Evolutionary conservation across 1,284 basidiomycete species (phyloP), one percentile per base, ranked within the genome.

Genomic region (Microbotryum silenes-acaulis): DNA sequence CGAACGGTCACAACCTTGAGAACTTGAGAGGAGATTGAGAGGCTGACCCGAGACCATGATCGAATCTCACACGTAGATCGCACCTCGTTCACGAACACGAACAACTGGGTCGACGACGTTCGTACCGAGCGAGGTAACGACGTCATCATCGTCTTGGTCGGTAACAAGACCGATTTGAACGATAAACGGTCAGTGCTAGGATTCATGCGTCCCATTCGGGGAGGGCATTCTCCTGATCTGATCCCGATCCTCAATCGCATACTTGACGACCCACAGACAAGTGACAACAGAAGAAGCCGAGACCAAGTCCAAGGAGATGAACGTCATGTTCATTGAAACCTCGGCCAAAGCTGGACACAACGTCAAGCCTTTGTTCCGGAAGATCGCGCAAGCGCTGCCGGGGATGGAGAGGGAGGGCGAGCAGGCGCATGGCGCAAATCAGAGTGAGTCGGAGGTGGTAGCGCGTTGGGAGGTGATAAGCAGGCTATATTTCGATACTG

Each of bases 41-140:
- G 27, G 27, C 59, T 37, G 25, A 37, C 23, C 23, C 12, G 3
- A 18, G 14, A 33, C 33, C n/a, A n/a, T 51, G 37, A 49, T 23
- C 44, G 27, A 33, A 23, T 5, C 7, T 29, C 6, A 3, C 14
- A 51, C 51, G 23, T 14, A 20, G 94, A 93, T 78, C 89, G 96
- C 51, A 86, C 88, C 69, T 97, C 92, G 23, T 99, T 98, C 83
- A 78, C 94, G 65, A 97, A 96, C 66, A 99, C 96, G 23, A 84
- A 88, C 46, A 98, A 97, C 78, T 99, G 96, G 96, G 94, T 99
- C 78, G 96, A 98, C 76, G 96, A 99, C 73, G 96, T 99, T 47
- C 84, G 93, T 60, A 94, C 92, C 65, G 96, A 99, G 77, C 82
- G 96, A 72, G 96, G 96, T 64, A 90, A 87, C 77, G 96, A 99